These are phyloP conservation scores for Salix koriyanagi DNA, from an alignment of 345 rosid genomes.

Conservation along the genomic window DNA sequence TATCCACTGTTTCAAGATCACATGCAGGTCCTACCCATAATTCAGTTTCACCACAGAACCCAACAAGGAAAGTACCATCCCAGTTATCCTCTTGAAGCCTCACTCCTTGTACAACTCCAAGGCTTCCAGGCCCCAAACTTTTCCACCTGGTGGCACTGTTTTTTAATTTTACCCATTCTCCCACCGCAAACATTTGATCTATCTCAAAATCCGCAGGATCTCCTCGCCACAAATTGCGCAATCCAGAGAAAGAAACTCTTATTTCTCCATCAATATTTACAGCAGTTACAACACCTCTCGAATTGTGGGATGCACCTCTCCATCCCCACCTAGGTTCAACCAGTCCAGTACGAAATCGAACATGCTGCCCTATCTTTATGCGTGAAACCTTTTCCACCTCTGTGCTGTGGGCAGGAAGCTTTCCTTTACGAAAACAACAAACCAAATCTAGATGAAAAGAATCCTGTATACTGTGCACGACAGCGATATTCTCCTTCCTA, in stretches of 20 bases:
- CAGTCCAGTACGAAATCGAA: slow-evolving; percentile 70
- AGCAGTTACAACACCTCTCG: slow-evolving; percentile 70
- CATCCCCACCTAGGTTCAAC: slow-evolving; percentile 97
- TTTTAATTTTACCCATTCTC: slow-evolving; percentile 86
- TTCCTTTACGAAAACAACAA: slow-evolving; percentile 93
- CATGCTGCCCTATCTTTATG: slow-evolving; percentile 81
- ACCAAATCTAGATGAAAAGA: slow-evolving; percentile 84
- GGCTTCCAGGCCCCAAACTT: slow-evolving; percentile 67
- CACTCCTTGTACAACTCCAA: slow-evolving; percentile 85
- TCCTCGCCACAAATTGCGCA: slow-evolving; percentile 84
- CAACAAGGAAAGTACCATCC: slow-evolving; percentile 72
- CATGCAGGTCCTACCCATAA: slow-evolving; percentile 77
- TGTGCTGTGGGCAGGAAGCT: slow-evolving; percentile 63
- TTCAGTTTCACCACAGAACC: slow-evolving; percentile 92
- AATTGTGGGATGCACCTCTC: slow-evolving; percentile 77
- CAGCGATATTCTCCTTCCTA: slow-evolving; percentile 86
- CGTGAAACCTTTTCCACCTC: slow-evolving; percentile 83
- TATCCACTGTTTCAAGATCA: slow-evolving; percentile 61
- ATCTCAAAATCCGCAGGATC: slow-evolving; percentile 92
- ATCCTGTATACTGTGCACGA: slow-evolving; percentile 90
- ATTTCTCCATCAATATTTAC: slow-evolving; percentile 96
- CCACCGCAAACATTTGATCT: slow-evolving; percentile 73
- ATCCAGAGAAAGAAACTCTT: slow-evolving; percentile 74
- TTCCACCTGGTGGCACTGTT: slow-evolving; percentile 66
- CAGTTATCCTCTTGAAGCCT: slow-evolving; percentile 75